Conservation (phyloP, 2,329 filamentous ascomycete genomes). For the Ophiostoma sp. region DNA sequence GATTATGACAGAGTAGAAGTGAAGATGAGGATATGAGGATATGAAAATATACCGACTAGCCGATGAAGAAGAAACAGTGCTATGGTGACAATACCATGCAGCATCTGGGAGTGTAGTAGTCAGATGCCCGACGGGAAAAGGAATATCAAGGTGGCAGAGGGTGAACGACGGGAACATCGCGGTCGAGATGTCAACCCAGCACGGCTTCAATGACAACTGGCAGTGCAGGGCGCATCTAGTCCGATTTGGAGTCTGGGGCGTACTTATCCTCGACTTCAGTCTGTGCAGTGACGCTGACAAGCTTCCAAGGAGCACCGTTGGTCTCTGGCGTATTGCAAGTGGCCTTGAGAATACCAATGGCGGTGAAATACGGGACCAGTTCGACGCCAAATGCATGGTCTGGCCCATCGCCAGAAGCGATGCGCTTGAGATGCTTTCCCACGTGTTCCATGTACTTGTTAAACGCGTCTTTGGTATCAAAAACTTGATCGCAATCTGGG, state of each 20-base stretch:
- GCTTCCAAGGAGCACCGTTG: neutral
- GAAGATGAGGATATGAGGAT: no score
- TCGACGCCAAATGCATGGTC: neutral
- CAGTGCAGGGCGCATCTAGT: no score
- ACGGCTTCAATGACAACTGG: no score
- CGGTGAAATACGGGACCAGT: neutral
- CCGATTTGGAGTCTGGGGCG: neutral
- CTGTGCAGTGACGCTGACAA: neutral
- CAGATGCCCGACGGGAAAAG: no score
- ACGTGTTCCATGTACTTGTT: neutral
- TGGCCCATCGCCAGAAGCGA: neutral
- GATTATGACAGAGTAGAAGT: no score
- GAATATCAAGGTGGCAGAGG: no score
- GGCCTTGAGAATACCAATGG: neutral
- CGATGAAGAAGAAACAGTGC: no score
- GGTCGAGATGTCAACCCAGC: no score
- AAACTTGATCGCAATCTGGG: neutral
- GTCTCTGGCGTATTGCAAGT: neutral
- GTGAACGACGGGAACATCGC: no score
- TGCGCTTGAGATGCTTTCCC: neutral
- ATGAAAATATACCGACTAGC: no score
- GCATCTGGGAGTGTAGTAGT: no score
- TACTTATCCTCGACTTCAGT: neutral
- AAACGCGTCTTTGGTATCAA: neutral
- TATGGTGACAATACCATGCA: no score